Evolutionary conservation across 148 eudicot species (phyloP), one percentile per base, ranked within the genome.

Genomic region (Camellia japonica): DNA sequence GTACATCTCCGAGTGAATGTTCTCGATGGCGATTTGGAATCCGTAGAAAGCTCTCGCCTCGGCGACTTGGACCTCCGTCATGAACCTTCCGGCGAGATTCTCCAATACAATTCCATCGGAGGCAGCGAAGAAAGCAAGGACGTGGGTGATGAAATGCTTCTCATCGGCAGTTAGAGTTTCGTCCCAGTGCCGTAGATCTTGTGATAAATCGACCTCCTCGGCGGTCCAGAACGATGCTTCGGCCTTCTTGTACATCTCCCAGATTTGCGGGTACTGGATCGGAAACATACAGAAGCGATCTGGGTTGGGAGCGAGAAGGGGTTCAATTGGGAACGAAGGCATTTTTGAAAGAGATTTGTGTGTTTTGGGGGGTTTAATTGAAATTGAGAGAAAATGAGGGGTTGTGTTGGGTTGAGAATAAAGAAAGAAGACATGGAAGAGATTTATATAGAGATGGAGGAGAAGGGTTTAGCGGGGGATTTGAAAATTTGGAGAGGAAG

Each of bases 161-260:
- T 94, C 98, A 67, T 81, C 98, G 69, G 73, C 1, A 11, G 94
- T 86, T 0, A 94, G 82, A 23, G 68, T 8, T 6, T 86, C 93
- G 81, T 83, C 86, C 94, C 94, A 91, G 70, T 91, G 92, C 2
- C 87, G 86, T 2, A 75, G n/a, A 69, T 91, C 94, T 3, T 69
- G 67, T 0, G 91, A 83, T 12, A 91, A 79, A 18, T 91, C 94
- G 44, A 91, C 94, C 54, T 91, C 94, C 55, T 91, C 94, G 0
- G 94, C 94, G 0, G 94, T 91, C 93, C 93, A 90, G 81, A 90
- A 90, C 0, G 93, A 90, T 0, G 93, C 93, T 41, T 90, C 92
- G 15, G 94, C 94, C 46, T 91, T 91, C 82, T 91, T 91, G 83
- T 91, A 91, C 92, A 91, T 89, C 43, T 89, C 94, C 94, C 94